Percentiles rank a stretch among this genome's conserved stretches.
Evolutionary conservation across 2,329 filamentous ascomycete species (phyloP).

Genomic region (Teratosphaeria gauchensis): DNA sequence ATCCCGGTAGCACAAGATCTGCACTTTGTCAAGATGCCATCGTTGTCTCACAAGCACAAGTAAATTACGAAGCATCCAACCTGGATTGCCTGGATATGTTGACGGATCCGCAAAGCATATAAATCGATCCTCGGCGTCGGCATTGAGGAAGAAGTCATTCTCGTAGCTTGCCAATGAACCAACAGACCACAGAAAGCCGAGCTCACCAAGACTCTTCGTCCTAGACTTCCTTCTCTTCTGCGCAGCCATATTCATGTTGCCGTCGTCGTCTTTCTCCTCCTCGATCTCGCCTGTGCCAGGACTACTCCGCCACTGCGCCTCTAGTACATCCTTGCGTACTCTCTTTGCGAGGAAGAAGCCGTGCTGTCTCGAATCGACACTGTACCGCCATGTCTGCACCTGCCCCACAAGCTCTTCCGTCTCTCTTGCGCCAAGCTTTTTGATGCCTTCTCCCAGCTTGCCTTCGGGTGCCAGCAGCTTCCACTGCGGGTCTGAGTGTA

Average conservation of each 20-base stretch:
- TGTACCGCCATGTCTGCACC: slow-evolving; percentile 80
- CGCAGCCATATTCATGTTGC: slow-evolving; percentile 16
- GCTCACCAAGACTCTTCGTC: slow-evolving; percentile 40
- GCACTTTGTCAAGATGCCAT: slow-evolving; percentile 65
- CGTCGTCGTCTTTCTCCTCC: slow-evolving; percentile 22
- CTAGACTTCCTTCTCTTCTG: slow-evolving; percentile 40
- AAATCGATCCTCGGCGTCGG: slow-evolving; percentile 64
- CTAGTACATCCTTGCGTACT: slow-evolving; percentile 32
- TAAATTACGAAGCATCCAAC: slow-evolving; percentile 87
- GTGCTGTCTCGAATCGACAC: slow-evolving; percentile 71
- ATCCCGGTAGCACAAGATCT: slow-evolving; percentile 86
- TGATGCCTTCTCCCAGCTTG: slow-evolving; percentile 30
- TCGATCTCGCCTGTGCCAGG: slow-evolving; percentile 18
- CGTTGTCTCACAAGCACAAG: slow-evolving; percentile 74
- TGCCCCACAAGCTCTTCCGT: slow-evolving; percentile 70
- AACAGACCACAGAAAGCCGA: slow-evolving; percentile 68
- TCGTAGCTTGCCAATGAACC: slow-evolving; percentile 70
- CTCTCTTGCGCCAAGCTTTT: slow-evolving; percentile 55
- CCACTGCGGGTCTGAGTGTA: slow-evolving; percentile 85
- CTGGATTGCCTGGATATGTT: slow-evolving; percentile 75
- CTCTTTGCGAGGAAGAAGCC: slow-evolving; percentile 95
- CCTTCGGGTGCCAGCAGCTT: slow-evolving; percentile 40
- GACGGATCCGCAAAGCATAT: slow-evolving; percentile 88
- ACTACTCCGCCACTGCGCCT: slow-evolving; percentile 25
- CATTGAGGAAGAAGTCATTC: slow-evolving; percentile 71